A percentile compares a stretch with the other conserved stretches of the same genome.
These are phyloP conservation scores for Macrolepiota dolichaula DNA, from an alignment of 768 basidiomycete species.

Conservation along the genomic window DNA sequence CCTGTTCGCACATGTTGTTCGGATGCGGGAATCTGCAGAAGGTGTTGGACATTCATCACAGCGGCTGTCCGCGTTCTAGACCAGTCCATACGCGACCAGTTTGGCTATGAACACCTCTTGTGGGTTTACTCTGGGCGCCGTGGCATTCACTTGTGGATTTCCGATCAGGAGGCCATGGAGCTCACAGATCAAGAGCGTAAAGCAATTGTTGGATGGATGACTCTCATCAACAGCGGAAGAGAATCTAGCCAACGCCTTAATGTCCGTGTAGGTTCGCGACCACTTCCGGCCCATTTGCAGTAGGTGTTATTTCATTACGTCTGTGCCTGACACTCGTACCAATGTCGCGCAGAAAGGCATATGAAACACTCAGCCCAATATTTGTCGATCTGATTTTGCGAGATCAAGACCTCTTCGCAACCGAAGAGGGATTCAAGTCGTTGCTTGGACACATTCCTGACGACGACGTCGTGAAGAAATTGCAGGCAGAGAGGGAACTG, in stretches of 20 bases:
- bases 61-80: conserved; percentile 90
- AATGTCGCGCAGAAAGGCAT: conserved; percentile 33
- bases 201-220: conserved; percentile 83
- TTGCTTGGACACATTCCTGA: conserved; percentile 78
- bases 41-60: conserved; percentile 94
- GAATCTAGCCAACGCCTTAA: conserved; percentile 83
- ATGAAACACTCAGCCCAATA: conserved; percentile 43
- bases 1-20: conserved; percentile 92
- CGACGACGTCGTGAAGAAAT: conserved; percentile 36
- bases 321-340: neutral
- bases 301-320: conserved; percentile 31
- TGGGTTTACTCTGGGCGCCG: conserved; percentile 99
- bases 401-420: conserved; percentile 83
- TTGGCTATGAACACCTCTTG: conserved; percentile 84
- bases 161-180: conserved; percentile 82
- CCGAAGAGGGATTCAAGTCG: conserved; percentile 67
- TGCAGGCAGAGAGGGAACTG: conserved; percentile 64
- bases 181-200: conserved; percentile 90
- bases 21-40: conserved; percentile 83
- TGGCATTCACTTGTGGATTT: conserved; percentile 98
- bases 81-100: conserved; percentile 75
- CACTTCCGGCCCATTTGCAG: conserved; percentile 74
- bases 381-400: conserved; percentile 70
- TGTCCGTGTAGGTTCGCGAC: conserved; percentile 44
- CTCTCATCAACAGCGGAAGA: conserved; percentile 77